Percentiles rank a stretch among this genome's conserved stretches.
These are phyloP conservation scores for Salvia splendens DNA, from an alignment of 257 asterid species.

Conservation along the genomic window DNA sequence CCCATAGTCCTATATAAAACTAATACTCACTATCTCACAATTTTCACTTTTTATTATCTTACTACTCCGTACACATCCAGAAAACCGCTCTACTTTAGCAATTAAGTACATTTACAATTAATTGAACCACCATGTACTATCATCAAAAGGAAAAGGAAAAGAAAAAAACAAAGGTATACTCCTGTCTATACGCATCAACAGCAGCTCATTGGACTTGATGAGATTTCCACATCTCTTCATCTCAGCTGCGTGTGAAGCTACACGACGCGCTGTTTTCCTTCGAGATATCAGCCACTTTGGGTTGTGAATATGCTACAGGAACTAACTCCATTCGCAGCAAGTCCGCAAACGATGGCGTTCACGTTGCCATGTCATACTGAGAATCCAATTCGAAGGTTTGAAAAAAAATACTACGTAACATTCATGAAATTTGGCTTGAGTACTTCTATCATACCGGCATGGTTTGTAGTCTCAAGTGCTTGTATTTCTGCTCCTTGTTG, in stretches of 20 bases:
- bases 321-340: slow-evolving; percentile 4
- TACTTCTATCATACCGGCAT: slow-evolving; percentile 59
- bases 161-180: too few relatives aligned
- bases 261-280: not conserved
- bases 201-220: not conserved
- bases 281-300: not conserved
- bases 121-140: too few relatives aligned
- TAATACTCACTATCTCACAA: too few relatives aligned
- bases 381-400: not conserved
- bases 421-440: slow-evolving; percentile 8
- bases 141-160: too few relatives aligned
- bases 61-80: too few relatives aligned
- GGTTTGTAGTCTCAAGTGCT: slow-evolving; percentile 73
- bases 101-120: too few relatives aligned
- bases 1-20: too few relatives aligned
- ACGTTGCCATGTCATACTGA: not conserved
- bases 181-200: not conserved
- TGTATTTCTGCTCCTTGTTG: slow-evolving; percentile 80
- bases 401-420: not conserved
- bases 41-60: too few relatives aligned
- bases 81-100: too few relatives aligned
- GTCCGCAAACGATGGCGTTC: not conserved
- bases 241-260: not conserved
- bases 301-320: not conserved
- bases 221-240: not conserved